Evolutionary conservation across 257 asterid genomes (phyloP), one percentile per base, ranked within the genome.

Genomic region (Jasminum sambac): DNA sequence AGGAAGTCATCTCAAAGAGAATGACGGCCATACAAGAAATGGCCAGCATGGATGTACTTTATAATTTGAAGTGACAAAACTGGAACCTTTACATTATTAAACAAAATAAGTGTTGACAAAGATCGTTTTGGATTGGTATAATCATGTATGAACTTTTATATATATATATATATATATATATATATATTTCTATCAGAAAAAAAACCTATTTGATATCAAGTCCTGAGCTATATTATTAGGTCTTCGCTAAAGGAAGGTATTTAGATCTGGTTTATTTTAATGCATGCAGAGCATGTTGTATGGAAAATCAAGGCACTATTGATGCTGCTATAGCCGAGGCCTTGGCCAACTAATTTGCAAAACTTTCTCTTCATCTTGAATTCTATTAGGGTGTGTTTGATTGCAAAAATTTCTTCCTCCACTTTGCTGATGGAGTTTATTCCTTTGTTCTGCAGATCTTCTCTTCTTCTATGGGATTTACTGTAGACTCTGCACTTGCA

Each of bases 51-150:
- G 85, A 81, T 69, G 85, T 81, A 48, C 69, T 81, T 23, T n/a
- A n/a, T n/a, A n/a, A n/a, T n/a, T n/a, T 81, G 85, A 67, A 81
- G 85, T 40, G 85, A 81, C 71, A 81, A 81, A 65, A 81, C 85
- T 13, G 83, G 83, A 63, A 81, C 85, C 3, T 75, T 81, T 6
- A 78, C 85, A 14, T 77, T n/a, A n/a, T n/a, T 81, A 6, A 81
- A 81, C 77, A 81, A 70, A 67, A 73, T 81, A 21, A 64, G 77
- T 16, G 85, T 81, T 14, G 85, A 81, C 79, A 78, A 78, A 67
- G 64, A 30, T 63, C 64, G n/a, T 78, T 41, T 72, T 78, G 41
- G 85, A 81, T 81, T 58, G 25, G 41, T 38, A 26, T 57, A 43
- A 69, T 19, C n/a, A 24, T 14, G 24, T 14, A 36, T 43, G 5